These are phyloP conservation scores for Suaeda aralocaspica DNA, from an alignment of 148 eudicot genomes.

Conservation along the genomic window DNA sequence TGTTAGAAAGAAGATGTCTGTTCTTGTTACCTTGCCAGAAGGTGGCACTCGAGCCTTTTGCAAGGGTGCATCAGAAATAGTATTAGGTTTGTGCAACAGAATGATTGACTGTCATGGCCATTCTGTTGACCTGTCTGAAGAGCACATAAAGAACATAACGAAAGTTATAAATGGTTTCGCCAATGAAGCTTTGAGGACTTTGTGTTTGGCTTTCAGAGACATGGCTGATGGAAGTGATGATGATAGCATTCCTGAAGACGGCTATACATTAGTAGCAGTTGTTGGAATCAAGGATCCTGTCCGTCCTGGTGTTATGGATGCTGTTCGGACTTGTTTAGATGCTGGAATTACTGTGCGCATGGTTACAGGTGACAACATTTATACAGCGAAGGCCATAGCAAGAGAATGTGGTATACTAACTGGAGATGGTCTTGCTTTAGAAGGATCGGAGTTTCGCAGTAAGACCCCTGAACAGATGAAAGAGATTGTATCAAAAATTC, in stretches of 20 bases:
- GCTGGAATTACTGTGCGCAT: slow-evolving; percentile 93
- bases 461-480: slow-evolving; percentile 51
- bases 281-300: slow-evolving; percentile 96
- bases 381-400: slow-evolving; percentile 95
- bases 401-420: slow-evolving; percentile 89
- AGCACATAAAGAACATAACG: slow-evolving; percentile 34
- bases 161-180: slow-evolving; percentile 66
- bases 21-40: slow-evolving; percentile 62
- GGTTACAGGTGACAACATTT: slow-evolving; percentile 97
- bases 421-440: slow-evolving; percentile 71
- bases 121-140: slow-evolving; percentile 44
- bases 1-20: slow-evolving; percentile 82
- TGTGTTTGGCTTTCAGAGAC: slow-evolving; percentile 79
- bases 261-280: slow-evolving; percentile 72
- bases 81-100: slow-evolving; percentile 61
- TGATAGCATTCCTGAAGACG: slow-evolving; percentile 48
- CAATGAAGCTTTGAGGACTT: slow-evolving; percentile 76
- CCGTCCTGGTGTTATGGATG: slow-evolving; percentile 78
- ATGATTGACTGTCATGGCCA: slow-evolving; percentile 51
- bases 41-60: slow-evolving; percentile 72
- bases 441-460: slow-evolving; percentile 71
- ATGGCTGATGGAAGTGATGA: slow-evolving; percentile 33
- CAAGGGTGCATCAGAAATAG: slow-evolving; percentile 95
- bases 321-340: slow-evolving; percentile 79
- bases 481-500: slow-evolving; percentile 56